phyloP scores from a whole-genome alignment of 495 filamentous ascomycete genomes.

The Daldinia bambusicola region DNA sequence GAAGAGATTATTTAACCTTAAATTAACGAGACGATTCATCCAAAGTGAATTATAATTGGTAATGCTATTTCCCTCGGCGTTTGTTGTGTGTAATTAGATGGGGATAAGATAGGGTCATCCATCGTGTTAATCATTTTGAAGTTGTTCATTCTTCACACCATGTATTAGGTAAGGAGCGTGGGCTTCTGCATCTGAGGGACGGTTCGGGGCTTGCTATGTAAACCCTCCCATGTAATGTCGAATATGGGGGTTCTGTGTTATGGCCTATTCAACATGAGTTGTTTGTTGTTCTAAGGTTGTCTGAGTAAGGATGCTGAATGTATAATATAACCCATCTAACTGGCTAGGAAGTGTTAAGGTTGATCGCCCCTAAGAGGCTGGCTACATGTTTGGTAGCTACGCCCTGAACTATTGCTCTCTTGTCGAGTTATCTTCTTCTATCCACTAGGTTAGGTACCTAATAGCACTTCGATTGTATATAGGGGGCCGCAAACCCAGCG shows the following conservation, averaged over 20 bases:
- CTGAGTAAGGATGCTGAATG: neutral
- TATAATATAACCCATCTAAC: neutral
- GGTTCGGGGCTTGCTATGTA: neutral
- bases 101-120: neutral
- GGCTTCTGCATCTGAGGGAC: neutral
- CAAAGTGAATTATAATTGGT: slow-evolving; percentile 37
- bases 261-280: neutral
- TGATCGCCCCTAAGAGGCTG: neutral
- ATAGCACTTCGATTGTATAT: neutral
- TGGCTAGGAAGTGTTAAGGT: neutral
- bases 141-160: neutral
- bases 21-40: slow-evolving; percentile 13
- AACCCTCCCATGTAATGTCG: neutral
- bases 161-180: neutral
- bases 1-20: slow-evolving; percentile 12
- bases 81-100: neutral
- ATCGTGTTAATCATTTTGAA: neutral
- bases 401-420: neutral
- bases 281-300: neutral
- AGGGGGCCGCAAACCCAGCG: no score
- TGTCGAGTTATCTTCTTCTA: neutral
- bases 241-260: neutral
- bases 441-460: no score
- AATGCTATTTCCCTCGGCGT: slow-evolving; percentile 28
- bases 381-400: neutral